A percentile compares a stretch with the other conserved stretches of the same genome.
phyloP scores from a whole-genome alignment of 257 asterid species.

The Prunella vulgaris region DNA sequence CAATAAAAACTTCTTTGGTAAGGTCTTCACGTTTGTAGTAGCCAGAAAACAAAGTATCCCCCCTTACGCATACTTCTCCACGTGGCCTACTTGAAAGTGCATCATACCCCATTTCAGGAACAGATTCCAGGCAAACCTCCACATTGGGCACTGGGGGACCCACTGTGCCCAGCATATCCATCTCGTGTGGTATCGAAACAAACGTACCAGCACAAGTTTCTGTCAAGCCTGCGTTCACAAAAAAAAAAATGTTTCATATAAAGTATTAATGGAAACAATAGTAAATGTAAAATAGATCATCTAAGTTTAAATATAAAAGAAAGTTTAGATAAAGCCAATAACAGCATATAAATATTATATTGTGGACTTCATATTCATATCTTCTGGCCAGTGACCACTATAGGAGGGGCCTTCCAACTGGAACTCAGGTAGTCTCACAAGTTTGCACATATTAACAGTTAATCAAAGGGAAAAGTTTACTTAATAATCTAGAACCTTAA shows the following conservation, averaged over 20 bases:
- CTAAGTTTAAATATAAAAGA: too few species aligned
- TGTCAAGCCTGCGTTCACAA: slow-evolving; percentile 62
- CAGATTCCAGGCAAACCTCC: slow-evolving; percentile 91
- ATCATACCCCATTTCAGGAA: slow-evolving; percentile 95
- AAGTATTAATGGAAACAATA: not conserved
- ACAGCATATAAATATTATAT: not conserved
- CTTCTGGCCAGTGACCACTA: not conserved
- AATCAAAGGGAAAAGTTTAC: not conserved
- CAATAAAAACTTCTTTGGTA: slow-evolving; percentile 74
- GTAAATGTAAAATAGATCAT: not conserved
- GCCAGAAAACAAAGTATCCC: slow-evolving; percentile 76
- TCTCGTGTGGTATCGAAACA: slow-evolving; percentile 68
- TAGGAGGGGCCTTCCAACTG: slow-evolving; percentile 1
- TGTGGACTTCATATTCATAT: not conserved
- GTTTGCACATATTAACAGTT: slow-evolving; percentile 9
- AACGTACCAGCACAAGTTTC: slow-evolving; percentile 98
- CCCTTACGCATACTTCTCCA: slow-evolving; percentile 92
- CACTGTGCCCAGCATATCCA: slow-evolving; percentile 85
- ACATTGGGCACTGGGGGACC: slow-evolving; percentile 98
- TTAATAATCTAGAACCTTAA: not conserved
- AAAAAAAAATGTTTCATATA: not conserved
- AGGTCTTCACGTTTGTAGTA: slow-evolving; percentile 92
- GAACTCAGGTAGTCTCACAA: not conserved
- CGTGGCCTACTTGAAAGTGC: slow-evolving; percentile 78
- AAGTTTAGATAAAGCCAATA: not conserved